Evolutionary conservation across 2,329 filamentous ascomycete genomes (phyloP), one percentile per base, ranked within the genome.

Genomic region (Rachicladosporium sp.): DNA sequence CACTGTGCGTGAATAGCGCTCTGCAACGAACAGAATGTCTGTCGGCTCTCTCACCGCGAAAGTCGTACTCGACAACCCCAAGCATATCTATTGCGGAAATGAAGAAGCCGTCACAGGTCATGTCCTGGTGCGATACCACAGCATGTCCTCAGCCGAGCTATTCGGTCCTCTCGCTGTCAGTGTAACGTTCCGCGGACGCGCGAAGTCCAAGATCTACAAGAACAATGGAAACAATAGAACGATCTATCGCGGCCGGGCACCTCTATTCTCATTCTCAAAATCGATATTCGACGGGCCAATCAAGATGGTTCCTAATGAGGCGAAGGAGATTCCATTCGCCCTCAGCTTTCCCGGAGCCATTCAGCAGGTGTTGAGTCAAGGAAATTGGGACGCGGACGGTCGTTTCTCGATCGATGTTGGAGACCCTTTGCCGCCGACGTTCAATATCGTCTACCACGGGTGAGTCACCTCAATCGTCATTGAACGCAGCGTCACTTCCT

Each of bases 161-260:
- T 44, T 42, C 27, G 43, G 43, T 2, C 43, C 43, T 33, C 33
- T 44, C 10, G 29, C 29, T n/a, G 23, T 42, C 2, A 38, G 13
- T 10, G 13, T 42, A 6, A 32, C 33, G 1, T 42, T 44, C 30
- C 19, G 36, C 8, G 43, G 43, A 11, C 39, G 43, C 10, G 39
- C 43, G 15, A 44, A 44, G 34, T 39, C 36, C 5, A 44, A 44
- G 31, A 39, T 44, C 10, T 37, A 36, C 11, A 44, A 42, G 9
- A 36, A 33, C 9, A 42, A 39, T 10, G 39, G 39, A 12, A 31
- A 44, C 6, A 19, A 10, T 13, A 38, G 35, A 10, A 23, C 32
- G 8, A 42, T 36, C 9, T 42, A 44, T 29, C 35, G 43, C n/a
- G 43, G 43, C 29, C 23, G 43, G 39, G 39, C 33, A n/a, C 39